Base-by-base conservation (phyloP, 352 stramenopile genomes). In the Aphanomyces stellatus region DNA sequence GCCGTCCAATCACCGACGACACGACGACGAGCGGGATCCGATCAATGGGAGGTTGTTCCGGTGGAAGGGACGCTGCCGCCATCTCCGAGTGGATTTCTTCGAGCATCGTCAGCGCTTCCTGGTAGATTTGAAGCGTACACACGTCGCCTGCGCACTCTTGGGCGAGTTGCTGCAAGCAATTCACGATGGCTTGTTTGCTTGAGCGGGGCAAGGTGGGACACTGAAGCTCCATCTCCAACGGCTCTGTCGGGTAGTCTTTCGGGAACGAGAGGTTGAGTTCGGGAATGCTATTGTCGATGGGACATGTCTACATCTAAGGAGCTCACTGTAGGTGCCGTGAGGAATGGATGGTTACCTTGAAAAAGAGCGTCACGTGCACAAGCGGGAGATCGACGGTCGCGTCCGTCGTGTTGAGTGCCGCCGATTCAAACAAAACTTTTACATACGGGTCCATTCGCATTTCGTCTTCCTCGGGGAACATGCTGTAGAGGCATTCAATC, bases 401-500 rank as follows among this genome's bases (percentile, higher is more conserved):
- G 0, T 35, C 15, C 3, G 10, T 30, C 8, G 22, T n/a, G 19
- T 15, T 48, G 19, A 30, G 51, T 40, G 72, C 65, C 27, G n/a
- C 65, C 3, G 35, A 63, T 41, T 70, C 79, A 51, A 73, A 72
- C 41, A 75, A 24, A 1, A 61, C 71, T 65, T 31, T 71, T 27
- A 77, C 41, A n/a, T 69, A 46, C 1, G n/a, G 55, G 49, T 87
- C 73, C 7, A 79, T 72, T 1, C 65, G 41, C 11, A 91, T 46
- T 72, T 90, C 82, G 1, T 79, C 53, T 0, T 37, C 49, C 15
- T 61, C 68, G 2, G 72, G 76, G 49, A 91, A 91, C 81, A 91
- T 91, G 70, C 82, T 90, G 10, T 75, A 51, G 71, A 91, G 81
- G 67, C 82, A 91, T 62, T 87, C 81, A n/a, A 88, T 72, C 72